Evolutionary conservation across 78 protist genomes (phyloP).

Genomic region (Polysphondylium violaceum): DNA sequence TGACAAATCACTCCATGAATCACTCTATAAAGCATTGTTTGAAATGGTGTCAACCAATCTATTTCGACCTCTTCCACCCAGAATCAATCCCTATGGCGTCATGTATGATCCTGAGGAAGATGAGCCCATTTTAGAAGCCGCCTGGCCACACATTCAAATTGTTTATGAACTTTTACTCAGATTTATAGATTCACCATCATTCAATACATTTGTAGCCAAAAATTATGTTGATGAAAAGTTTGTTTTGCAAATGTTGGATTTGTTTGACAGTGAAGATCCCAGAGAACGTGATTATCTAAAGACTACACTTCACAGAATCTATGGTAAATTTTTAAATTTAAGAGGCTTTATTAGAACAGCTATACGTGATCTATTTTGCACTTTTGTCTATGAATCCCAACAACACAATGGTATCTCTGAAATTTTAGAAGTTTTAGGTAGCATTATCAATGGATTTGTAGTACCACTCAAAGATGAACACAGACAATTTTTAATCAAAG

Average conservation of each 20-base stretch:
- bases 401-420: conserved; percentile 95
- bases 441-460: conserved; percentile 98
- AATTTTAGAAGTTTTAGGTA: conserved; percentile 94
- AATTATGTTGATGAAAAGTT: conserved; percentile 86
- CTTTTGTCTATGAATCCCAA: conserved; percentile 90
- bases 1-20: conserved; percentile 81
- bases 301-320: conserved; percentile 96
- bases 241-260: conserved; percentile 90
- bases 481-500: conserved; percentile 85
- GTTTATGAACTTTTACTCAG: conserved; percentile 94
- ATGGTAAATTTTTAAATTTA: conserved; percentile 93
- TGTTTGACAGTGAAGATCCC: conserved; percentile 97
- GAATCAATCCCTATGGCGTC: conserved; percentile 81
- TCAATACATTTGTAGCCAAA: conserved; percentile 90
- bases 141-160: conserved; percentile 95
- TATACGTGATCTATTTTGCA: conserved; percentile 91
- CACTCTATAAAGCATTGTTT: conserved; percentile 83
- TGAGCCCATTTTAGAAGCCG: conserved; percentile 93
- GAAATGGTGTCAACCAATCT: conserved; percentile 92
- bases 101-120: conserved; percentile 93
- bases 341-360: conserved; percentile 94
- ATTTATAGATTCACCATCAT: conserved; percentile 90
- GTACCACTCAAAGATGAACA: conserved; percentile 98
- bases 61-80: conserved; percentile 92
- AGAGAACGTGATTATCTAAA: conserved; percentile 98